Evolutionary conservation across 352 stramenopile genomes (phyloP), one percentile per base, ranked within the genome.

Genomic region (Phytophthora cryptogea): DNA sequence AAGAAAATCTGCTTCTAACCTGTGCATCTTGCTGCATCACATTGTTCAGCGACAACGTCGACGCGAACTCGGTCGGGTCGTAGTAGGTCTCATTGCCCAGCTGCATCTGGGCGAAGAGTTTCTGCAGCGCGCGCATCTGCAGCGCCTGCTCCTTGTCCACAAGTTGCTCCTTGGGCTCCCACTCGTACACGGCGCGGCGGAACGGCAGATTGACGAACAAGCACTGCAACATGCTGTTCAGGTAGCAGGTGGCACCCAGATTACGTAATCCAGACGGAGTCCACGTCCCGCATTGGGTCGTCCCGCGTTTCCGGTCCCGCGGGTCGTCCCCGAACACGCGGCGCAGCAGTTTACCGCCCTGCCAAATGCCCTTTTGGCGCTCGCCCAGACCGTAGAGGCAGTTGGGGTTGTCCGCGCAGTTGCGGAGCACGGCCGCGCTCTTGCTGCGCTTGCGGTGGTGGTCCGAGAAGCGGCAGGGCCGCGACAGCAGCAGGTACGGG

Each of bases 181-280:
- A 95, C 40, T 89, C 70, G 56, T 90, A 94, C 41, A 95, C 81
- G 0, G 83, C 83, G 5, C 78, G 65, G 17, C 88, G 82, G 64
- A 96, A 91, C 28, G 70, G 58, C 10, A 78, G 37, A 32, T 87
- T 91, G 30, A 84, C 79, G 63, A 92, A 96, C 27, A 96, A 53
- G 37, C 76, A 86, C 68, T 96, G 87, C 26, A 96, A 71, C 83
- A 96, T 91, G 48, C 85, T 94, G 68, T 93, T 94, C 30, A 96
- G 53, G 60, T 96, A 96, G 58, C 87, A 96, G 23, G 87, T 96
- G n/a, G 87, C 87, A 0, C 87, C 87, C 1, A 96, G 63, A 66
- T 96, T 96, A 23, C 85, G 78, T 67, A 96, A 74, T 20, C 87
- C 85, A 14, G 73, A 88, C 3, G 88, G 88, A 44, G 56, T 31